Base-by-base conservation (phyloP, 2,329 filamentous ascomycete genomes). In the Aureobasidium melanogenum region DNA sequence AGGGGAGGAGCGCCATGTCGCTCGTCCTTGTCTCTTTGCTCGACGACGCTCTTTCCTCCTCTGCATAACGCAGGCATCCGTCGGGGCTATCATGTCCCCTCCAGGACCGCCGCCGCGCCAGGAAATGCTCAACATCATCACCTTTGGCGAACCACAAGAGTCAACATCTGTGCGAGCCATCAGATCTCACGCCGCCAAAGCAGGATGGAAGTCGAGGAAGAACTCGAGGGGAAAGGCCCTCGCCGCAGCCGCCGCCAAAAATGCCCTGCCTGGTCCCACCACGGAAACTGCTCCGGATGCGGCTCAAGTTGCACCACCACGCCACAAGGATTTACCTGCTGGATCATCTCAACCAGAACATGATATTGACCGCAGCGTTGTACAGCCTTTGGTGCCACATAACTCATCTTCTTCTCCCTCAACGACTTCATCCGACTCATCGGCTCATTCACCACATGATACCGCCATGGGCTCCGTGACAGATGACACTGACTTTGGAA, bases 151-250 rank as follows among this genome's bases (percentile, higher is more conserved):
- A 44, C 26, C 52, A 22, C 52, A 43, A 28, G 28, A 56, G 39
- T 34, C 52, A 17, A 19, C 38, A 22, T 56, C 52, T 15, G 32
- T 39, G 10, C 52, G 52, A 15, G 52, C 52, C 10, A 44, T 56
- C 52, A 44, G 52, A 17, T 56, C 52, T 14, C 52, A 56, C 28
- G 52, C 52, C 24, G 52, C 52, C 38, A 44, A 44, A 19, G 52
- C 26, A 12, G 52, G 52, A 56, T 56, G 52, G 52, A 56, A 56
- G 39, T 56, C 22, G 38, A 44, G 52, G 52, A 56, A 56, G 28
- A 56, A 43, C 5, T 56, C 52, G 24, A n/a, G n/a, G n/a, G n/a
- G n/a, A n/a, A 54, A 24, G 30, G 30, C 26, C 17, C 22, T 41
- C n/a, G 36, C 50, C 22, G 36, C 50, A 26, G 32, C 51, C 15